Base-by-base conservation (phyloP, 768 basidiomycete genomes). In the Epithele typhae region DNA sequence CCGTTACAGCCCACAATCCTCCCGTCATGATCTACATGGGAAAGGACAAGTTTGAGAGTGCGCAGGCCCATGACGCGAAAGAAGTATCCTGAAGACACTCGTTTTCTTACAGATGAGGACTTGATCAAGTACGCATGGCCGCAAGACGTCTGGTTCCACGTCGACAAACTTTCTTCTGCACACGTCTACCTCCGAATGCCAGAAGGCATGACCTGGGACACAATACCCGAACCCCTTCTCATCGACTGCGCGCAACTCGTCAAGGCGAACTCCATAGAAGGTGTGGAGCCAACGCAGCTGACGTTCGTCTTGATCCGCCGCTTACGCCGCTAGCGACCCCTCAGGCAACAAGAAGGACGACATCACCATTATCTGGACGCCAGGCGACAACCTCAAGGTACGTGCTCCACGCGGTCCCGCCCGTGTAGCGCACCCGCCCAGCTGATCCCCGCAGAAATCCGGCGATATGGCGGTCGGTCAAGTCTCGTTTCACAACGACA, bases 391-490 rank as follows among this genome's bases (percentile, higher is more conserved):
- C 62, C 73, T 99, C 48, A 93, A 95, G 81, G 92, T 92, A 35
- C 4, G 22, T 25, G 12, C 18, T 23, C 15, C 5, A 3, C 30
- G 30, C 35, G 17, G 27, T 32, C n/a, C 11, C 6, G 14, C 14
- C 12, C n/a, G 10, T 37, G 4, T 7, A 36, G 7, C 14, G 21
- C 10, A 18, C 6, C 37, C 14, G 15, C 22, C 6, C 5, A 33
- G 18, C 25, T 24, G 1, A 40, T 39, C 2, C 17, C 37, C 14
- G 9, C 59, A 94, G 90, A 99, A 99, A 91, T 85, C 88, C 6
- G 95, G 95, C 3, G 92, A 95, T 61, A 97, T 96, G 92, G 93
- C 91, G 3, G 84, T 95, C 3, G 96, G 96, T 0, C 87, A 93
- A 59, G 96, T 99, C 0, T 88, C 92, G 0, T 98, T 99, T 64